These are phyloP conservation scores for Pistacia integerrima DNA, from an alignment of 345 rosid species.

Conservation along the genomic window DNA sequence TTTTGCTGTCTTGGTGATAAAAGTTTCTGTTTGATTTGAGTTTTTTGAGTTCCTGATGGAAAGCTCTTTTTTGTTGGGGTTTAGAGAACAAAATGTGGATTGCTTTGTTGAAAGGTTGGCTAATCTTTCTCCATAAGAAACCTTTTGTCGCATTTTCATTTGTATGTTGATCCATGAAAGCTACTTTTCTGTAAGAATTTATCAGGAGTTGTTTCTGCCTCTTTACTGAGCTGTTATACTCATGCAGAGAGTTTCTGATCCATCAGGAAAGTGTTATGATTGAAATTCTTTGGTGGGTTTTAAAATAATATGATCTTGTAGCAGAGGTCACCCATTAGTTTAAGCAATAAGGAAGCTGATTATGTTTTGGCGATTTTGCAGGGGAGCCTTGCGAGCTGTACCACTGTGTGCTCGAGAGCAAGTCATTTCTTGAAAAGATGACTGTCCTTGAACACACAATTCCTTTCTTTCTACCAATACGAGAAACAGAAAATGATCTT, in stretches of 20 bases:
- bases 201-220: neutral
- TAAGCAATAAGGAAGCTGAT: slow-evolving; percentile 18
- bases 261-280: neutral
- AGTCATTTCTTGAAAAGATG: slow-evolving; percentile 95
- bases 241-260: neutral
- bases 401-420: slow-evolving; percentile 91
- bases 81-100: neutral
- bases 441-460: slow-evolving; percentile 88
- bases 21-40: no score
- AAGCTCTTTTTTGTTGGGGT: no score
- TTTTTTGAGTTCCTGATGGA: no score
- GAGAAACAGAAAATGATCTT: slow-evolving; percentile 89
- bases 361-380: slow-evolving; percentile 28
- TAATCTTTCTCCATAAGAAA: neutral
- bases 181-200: neutral
- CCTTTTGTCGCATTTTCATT: neutral
- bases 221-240: neutral
- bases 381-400: slow-evolving; percentile 88
- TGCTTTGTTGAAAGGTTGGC: neutral
- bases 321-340: neutral
- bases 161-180: neutral
- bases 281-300: neutral
- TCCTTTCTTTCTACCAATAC: slow-evolving; percentile 90
- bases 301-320: neutral
- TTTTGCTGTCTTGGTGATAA: no score